These are phyloP conservation scores for Arthroderma sp. DNA, from an alignment of 2,329 filamentous ascomycete species.

Conservation along the genomic window DNA sequence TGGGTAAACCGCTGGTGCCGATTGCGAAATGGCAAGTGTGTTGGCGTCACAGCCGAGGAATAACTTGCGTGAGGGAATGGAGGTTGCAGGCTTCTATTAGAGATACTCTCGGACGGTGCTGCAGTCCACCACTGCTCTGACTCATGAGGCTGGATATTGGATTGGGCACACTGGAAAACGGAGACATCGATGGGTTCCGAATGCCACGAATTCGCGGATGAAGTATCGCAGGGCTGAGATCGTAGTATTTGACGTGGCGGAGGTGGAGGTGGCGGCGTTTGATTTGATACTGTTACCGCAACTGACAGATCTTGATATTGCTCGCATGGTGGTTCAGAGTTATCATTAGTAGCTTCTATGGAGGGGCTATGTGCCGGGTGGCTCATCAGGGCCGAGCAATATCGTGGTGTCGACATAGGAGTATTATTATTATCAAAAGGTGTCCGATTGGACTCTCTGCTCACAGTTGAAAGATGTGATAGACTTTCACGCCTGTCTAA, in stretches of 20 bases:
- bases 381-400: constrained; percentile 23
- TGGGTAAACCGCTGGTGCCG: constrained; percentile 20
- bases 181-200: constrained; percentile 29
- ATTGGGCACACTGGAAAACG: constrained; percentile 26
- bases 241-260: constrained; percentile 30
- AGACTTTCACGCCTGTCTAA: background rate
- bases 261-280: constrained; percentile 28
- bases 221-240: constrained; percentile 29
- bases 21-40: constrained; percentile 21
- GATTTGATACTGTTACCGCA: constrained; percentile 22
- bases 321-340: constrained; percentile 21
- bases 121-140: constrained; percentile 29
- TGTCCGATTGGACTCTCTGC: background rate
- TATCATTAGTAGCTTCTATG: constrained; percentile 24
- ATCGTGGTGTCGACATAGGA: constrained; percentile 23
- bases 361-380: constrained; percentile 25
- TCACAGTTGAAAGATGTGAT: background rate
- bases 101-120: constrained; percentile 21
- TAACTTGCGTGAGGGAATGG: constrained; percentile 23
- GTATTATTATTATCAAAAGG: constrained; percentile 5
- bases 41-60: constrained; percentile 25
- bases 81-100: constrained; percentile 25
- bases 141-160: constrained; percentile 29
- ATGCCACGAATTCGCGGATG: constrained; percentile 33
- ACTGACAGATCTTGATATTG: constrained; percentile 24